Conservation (phyloP, 2,329 filamentous ascomycete species). For the Trichoderma afroharzianum region DNA sequence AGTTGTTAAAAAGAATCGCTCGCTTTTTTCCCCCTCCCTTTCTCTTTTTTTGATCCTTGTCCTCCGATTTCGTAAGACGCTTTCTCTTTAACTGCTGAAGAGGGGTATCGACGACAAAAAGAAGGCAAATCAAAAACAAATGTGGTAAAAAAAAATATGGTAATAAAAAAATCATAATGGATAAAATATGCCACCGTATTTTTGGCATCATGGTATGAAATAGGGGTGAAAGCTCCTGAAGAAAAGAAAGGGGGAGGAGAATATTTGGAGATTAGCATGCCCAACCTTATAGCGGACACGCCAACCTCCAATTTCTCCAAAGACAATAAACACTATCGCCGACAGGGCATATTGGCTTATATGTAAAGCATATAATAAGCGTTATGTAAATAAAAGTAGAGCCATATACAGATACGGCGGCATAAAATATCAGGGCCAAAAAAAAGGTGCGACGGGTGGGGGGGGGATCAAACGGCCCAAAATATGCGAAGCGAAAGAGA, state of each 20-base stretch:
- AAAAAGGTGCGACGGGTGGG: neutral
- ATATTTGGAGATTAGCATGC: neutral
- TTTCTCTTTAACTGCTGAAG: conserved; percentile 16
- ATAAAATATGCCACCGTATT: neutral
- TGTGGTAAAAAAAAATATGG: neutral
- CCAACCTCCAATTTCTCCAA: conserved; percentile 6
- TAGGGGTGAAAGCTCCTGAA: neutral
- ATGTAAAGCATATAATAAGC: conserved; percentile 27
- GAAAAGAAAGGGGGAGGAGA: neutral
- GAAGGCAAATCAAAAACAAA: neutral
- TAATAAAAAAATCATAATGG: neutral
- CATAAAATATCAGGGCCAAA: neutral
- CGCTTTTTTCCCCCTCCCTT: neutral
- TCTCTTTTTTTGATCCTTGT: neutral
- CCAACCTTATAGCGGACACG: neutral
- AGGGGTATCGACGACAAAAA: conserved; percentile 23
- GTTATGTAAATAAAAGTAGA: conserved; percentile 20
- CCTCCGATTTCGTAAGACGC: conserved; percentile 20
- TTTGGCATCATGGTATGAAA: neutral
- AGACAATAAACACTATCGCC: conserved; percentile 36
- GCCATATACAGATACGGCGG: conserved; percentile 15
- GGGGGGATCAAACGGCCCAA: neutral
- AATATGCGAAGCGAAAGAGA: conserved; percentile 12
- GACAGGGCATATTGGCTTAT: conserved; percentile 26
- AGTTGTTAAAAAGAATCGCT: neutral